Base-by-base conservation (phyloP, 2,329 filamentous ascomycete species). In the Cryphonectria nitschkei region DNA sequence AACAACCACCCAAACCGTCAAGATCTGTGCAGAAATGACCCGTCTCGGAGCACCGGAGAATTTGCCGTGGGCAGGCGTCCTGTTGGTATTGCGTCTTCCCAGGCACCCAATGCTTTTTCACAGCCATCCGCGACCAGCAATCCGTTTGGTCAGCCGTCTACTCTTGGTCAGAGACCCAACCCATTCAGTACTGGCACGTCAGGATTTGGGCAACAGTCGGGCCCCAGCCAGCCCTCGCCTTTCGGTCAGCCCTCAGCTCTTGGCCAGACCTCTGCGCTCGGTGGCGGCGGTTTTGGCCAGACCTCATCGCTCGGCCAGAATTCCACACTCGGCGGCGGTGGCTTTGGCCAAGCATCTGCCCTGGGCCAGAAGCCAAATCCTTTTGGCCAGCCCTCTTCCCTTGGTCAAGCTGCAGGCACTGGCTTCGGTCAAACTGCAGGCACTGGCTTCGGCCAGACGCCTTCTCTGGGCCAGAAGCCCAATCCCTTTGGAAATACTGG, bases 1-100 rank as follows among this genome's bases (percentile, higher is more conserved):
- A 89, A 92, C 68, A 87, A 89, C 56, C 93, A 94, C 76, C 93
- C 93, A 0, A 97, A 96, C 77, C 87, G 93, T 56, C 82, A 87
- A 67, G 92, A 95, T 74, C 84, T 90, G 29, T 88, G 87, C 79
- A 82, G 84, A 69, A 81, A 84, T 74, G 81, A 81, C 63, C 83
- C 79, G 43, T 74, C 77, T 0, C 80, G 82, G 19, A 80, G 81
- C 22, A 83, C 81, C 69, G 83, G 84, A 62, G 78, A 81, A 60
- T 88, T 88, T 72, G 77, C 79, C 0, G 81, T 81, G 9, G 83
- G 82, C 46, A 81, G 77, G 74, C 74, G 77, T 73, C 75, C 75
- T 73, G 62, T 69, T 76, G 32, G 71, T 74, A 56, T 56, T 19
- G 67, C 65, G 13, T 56, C 61, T 29, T 11, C 37, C 11, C 61